Conservation (phyloP, 2,329 filamentous ascomycete species). For the Xylaria sp. region DNA sequence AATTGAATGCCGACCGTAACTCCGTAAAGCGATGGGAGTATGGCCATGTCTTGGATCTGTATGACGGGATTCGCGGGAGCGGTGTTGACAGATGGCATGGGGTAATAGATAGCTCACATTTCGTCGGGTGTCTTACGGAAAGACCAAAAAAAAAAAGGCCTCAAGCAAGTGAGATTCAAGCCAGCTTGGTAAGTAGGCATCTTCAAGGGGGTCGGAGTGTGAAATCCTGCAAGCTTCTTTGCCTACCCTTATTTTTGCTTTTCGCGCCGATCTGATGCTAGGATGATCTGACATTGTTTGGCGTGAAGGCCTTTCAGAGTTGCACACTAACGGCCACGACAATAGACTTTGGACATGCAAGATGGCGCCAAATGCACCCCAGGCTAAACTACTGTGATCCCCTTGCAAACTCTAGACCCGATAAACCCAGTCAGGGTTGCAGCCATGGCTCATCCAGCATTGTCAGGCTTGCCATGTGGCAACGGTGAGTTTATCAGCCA, state of each 20-base stretch:
- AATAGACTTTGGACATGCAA: constrained; percentile 31
- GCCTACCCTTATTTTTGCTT: constrained; percentile 5
- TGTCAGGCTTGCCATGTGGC: constrained; percentile 32
- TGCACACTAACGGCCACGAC: constrained; percentile 26
- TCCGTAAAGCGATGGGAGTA: constrained; percentile 41
- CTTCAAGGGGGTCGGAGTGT: constrained; percentile 23
- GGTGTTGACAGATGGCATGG: constrained; percentile 24
- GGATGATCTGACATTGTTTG: constrained; percentile 33
- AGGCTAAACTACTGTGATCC: constrained; percentile 28
- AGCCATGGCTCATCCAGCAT: constrained; percentile 18
- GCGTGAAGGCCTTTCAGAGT: constrained; percentile 21
- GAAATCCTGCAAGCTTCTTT: constrained; percentile 17
- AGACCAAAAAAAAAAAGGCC: constrained; percentile 18
- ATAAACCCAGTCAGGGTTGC: constrained; percentile 18
- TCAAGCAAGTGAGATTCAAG: background rate
- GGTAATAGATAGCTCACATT: constrained; percentile 12
- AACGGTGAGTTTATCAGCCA: constrained; percentile 18
- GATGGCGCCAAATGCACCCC: constrained; percentile 36
- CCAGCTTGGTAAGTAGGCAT: background rate
- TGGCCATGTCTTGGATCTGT: constrained; percentile 44
- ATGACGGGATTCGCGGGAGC: constrained; percentile 33
- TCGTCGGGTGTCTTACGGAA: constrained; percentile 27
- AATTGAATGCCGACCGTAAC: constrained; percentile 31
- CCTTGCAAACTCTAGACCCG: constrained; percentile 19
- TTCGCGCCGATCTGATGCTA: constrained; percentile 26